Evolutionary conservation across 2,329 filamentous ascomycete genomes (phyloP).

Genomic region (Sordariomycetes sp.): DNA sequence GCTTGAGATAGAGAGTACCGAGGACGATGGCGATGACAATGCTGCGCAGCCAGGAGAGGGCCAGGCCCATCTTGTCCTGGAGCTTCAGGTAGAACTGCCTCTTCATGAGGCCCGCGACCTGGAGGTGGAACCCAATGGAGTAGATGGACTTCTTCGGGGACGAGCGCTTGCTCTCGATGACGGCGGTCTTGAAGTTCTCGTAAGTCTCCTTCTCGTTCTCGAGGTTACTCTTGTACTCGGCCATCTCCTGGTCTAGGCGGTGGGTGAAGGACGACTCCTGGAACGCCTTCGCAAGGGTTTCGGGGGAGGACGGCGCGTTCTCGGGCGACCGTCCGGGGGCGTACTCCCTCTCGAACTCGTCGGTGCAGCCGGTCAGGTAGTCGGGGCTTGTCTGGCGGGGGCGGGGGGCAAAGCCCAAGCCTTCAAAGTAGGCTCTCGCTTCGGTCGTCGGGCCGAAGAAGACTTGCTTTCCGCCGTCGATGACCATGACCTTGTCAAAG

Average conservation of each 20-base stretch:
- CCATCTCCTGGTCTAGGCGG: slow-evolving; percentile 51
- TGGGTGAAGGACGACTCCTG: slow-evolving; percentile 46
- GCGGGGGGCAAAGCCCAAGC: slow-evolving; percentile 60
- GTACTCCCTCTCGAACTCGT: slow-evolving; percentile 72
- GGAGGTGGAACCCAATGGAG: slow-evolving; percentile 68
- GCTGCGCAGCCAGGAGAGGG: slow-evolving; percentile 53
- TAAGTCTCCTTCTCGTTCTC: slow-evolving; percentile 52
- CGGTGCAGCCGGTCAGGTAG: slow-evolving; percentile 71
- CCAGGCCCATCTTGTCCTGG: slow-evolving; percentile 69
- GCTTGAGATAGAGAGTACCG: slow-evolving; percentile 65
- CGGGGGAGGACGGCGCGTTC: slow-evolving; percentile 56
- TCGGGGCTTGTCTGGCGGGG: slow-evolving; percentile 71
- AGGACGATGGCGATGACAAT: slow-evolving; percentile 67
- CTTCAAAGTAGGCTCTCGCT: slow-evolving; percentile 63
- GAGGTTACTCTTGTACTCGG: slow-evolving; percentile 50
- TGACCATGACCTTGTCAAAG: slow-evolving; percentile 76
- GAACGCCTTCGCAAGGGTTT: slow-evolving; percentile 58
- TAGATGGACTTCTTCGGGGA: slow-evolving; percentile 68
- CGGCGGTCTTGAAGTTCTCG: slow-evolving; percentile 64
- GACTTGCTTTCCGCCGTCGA: slow-evolving; percentile 62
- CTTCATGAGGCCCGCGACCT: slow-evolving; percentile 73
- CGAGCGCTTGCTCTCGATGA: slow-evolving; percentile 66
- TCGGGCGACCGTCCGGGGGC: slow-evolving; percentile 49
- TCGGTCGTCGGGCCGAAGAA: slow-evolving; percentile 59
- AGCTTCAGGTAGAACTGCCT: slow-evolving; percentile 77